A percentile compares a stretch with the other conserved stretches of the same genome.
Evolutionary conservation across 805 yeast genomes (phyloP).

Genomic region (Saturnispora ahearnii): DNA sequence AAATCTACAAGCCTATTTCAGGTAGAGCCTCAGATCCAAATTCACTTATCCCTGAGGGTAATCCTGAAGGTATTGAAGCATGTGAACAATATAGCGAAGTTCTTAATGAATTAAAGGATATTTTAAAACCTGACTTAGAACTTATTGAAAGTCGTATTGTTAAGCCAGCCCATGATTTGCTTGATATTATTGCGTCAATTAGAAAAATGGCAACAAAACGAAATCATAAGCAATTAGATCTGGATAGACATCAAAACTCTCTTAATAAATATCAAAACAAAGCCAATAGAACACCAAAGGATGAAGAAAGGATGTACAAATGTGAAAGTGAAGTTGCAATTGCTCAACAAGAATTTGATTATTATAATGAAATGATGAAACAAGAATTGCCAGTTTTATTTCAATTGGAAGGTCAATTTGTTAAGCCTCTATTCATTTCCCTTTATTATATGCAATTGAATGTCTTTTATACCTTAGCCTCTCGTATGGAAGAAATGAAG

Average conservation of each 20-base stretch:
- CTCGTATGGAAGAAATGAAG: constrained; percentile 89
- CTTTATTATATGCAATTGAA: constrained; percentile 97
- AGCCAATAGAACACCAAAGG: constrained; percentile 77
- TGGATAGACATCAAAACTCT: constrained; percentile 73
- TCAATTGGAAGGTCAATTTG: constrained; percentile 82
- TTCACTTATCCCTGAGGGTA: constrained; percentile 79
- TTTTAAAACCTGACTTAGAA: constrained; percentile 86
- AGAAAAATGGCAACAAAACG: constrained; percentile 94
- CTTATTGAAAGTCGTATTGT: constrained; percentile 85
- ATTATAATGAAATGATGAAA: constrained; percentile 91
- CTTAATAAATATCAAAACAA: constrained; percentile 69
- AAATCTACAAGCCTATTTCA: constrained; percentile 90
- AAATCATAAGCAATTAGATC: constrained; percentile 89
- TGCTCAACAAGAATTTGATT: constrained; percentile 93
- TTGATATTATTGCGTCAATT: constrained; percentile 70
- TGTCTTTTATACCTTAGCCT: constrained; percentile 87
- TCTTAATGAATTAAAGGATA: constrained; percentile 76
- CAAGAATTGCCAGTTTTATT: constrained; percentile 83
- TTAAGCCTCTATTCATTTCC: constrained; percentile 87
- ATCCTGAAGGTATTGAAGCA: constrained; percentile 94
- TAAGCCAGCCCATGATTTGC: constrained; percentile 83
- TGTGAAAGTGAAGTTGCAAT: constrained; percentile 84
- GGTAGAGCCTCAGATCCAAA: constrained; percentile 90
- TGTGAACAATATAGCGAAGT: constrained; percentile 84
- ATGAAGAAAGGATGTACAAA: constrained; percentile 81